These are phyloP conservation scores for Trichophyton mentagrophytes DNA, from an alignment of 2,329 filamentous ascomycete species.

Conservation along the genomic window DNA sequence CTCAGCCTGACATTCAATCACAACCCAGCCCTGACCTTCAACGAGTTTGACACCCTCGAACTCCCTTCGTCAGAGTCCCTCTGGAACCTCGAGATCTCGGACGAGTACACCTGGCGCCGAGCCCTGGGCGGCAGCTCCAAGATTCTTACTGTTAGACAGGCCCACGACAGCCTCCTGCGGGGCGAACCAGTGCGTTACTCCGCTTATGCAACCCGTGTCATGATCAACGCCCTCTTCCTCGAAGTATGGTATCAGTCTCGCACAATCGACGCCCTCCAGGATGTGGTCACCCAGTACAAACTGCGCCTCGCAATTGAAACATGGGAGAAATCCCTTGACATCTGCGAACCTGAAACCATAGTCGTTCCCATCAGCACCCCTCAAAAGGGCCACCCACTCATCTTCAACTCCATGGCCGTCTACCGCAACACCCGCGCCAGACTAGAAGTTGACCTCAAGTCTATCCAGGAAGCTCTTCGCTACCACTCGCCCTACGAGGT, in stretches of 20 bases:
- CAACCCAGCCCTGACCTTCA: constrained; percentile 94
- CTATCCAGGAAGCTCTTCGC: constrained; percentile 86
- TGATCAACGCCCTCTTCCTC: constrained; percentile 97
- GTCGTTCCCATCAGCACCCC: constrained; percentile 83
- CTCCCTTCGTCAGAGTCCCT: constrained; percentile 86
- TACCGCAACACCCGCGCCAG: constrained; percentile 88
- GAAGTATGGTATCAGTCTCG: constrained; percentile 99
- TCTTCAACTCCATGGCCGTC: constrained; percentile 97
- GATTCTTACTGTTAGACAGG: constrained; percentile 78
- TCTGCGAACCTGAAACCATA: constrained; percentile 83
- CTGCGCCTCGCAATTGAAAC: constrained; percentile 88
- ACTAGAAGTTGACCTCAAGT: constrained; percentile 88
- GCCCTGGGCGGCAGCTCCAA: constrained; percentile 40
- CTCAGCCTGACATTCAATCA: constrained; percentile 95
- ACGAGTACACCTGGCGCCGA: constrained; percentile 76
- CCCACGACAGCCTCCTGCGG: constrained; percentile 90
- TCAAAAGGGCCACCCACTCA: constrained; percentile 87
- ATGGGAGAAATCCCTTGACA: constrained; percentile 93
- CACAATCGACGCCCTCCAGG: constrained; percentile 91
- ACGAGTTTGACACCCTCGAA: constrained; percentile 88
- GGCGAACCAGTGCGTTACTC: constrained; percentile 85
- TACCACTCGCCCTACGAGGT: constrained; percentile 98
- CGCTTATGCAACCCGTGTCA: constrained; percentile 89
- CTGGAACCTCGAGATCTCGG: constrained; percentile 73
- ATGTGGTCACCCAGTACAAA: constrained; percentile 97